Evolutionary conservation across 805 yeast species (phyloP), one percentile per base, ranked within the genome.

Genomic region (Yarrowia keelungensis): DNA sequence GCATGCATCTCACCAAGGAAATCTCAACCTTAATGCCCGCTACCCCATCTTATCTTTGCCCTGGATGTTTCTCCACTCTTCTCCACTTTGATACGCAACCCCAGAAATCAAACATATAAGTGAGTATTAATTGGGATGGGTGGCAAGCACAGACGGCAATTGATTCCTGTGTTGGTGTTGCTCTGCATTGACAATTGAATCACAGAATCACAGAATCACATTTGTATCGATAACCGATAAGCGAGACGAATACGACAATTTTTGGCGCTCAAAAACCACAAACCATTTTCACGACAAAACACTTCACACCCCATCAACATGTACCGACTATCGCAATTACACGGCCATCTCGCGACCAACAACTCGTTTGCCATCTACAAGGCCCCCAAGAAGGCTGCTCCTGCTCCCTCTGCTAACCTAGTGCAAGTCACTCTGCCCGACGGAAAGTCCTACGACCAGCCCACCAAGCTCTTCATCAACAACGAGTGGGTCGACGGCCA

Each of bases 381-480:
- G 64, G 50, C 41, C 3, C 62, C 62, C 64, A 58, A 58, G n/a
- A 58, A 58, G 32, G 12, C 50, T n/a, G 50, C 50, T n/a, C 46
- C 61, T 12, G 50, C 42, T 14, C n/a, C 15, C 22, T 2, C 65
- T 3, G 41, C 67, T 62, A 62, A 62, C 68, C 42, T 51, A 51
- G 68, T 65, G 47, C 65, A 71, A 49, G 58, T 75, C 53, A 74
- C 75, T 5, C 71, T 75, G 73, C 97, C 97, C 72, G 89, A 89
- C 74, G 97, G 97, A 51, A 80, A 81, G 64, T 79, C 82, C 45
- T 90, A 89, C 77, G 87, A 86, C 67, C 95, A 90, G 83, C 93
- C 97, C 72, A 85, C 91, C 16, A 96, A 96, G 72, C 81, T 89
- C 74, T 90, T 89, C 82, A 91, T 90, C 78, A 87, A 89, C 81